Percentiles rank a stretch among this genome's conserved stretches.
phyloP scores from a whole-genome alignment of 148 eudicot genomes.

The Rhododendron kiyosumense region DNA sequence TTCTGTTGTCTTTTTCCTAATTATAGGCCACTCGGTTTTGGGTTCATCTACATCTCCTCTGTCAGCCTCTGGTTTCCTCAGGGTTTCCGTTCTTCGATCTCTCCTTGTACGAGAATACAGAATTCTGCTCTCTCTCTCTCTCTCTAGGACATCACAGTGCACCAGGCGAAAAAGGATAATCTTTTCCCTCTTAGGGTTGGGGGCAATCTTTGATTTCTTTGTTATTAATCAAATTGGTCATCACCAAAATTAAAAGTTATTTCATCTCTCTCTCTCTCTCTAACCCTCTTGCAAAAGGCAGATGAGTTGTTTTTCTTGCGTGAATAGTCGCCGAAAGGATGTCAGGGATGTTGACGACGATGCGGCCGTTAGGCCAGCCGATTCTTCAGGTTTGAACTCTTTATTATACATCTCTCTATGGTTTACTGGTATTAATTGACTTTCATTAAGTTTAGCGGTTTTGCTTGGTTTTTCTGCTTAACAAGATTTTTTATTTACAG shows the following conservation, averaged over 20 bases:
- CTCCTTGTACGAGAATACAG: not conserved
- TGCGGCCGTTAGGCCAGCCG: slow-evolving; percentile 14
- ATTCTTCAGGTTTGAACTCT: slow-evolving; percentile 42
- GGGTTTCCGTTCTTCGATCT: slow-evolving; percentile 4
- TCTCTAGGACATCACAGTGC: not conserved
- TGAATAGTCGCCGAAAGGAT: slow-evolving; percentile 32
- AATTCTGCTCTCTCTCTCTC: not conserved
- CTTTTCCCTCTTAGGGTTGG: not conserved
- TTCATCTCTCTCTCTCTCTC: not conserved
- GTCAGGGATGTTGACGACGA: slow-evolving; percentile 23
- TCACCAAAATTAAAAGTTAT: not conserved
- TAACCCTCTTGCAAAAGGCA: not conserved
- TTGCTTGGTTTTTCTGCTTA: not conserved
- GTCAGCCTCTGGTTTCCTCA: not conserved
- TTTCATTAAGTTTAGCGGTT: not conserved
- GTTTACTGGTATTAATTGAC: not conserved
- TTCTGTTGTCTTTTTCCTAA: not conserved
- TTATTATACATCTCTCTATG: not conserved
- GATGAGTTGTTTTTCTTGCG: slow-evolving; percentile 73
- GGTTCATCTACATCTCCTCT: not conserved
- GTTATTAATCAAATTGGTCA: not conserved
- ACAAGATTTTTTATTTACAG: slow-evolving; percentile 21
- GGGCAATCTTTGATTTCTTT: not conserved
- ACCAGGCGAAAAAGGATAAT: not conserved
- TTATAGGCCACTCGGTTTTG: not conserved